A percentile compares a stretch with the other conserved stretches of the same genome.
These are phyloP conservation scores for Sphagnum fallax DNA, from an alignment of 228 moss, liverwort and hornwort genomes.

Conservation along the genomic window DNA sequence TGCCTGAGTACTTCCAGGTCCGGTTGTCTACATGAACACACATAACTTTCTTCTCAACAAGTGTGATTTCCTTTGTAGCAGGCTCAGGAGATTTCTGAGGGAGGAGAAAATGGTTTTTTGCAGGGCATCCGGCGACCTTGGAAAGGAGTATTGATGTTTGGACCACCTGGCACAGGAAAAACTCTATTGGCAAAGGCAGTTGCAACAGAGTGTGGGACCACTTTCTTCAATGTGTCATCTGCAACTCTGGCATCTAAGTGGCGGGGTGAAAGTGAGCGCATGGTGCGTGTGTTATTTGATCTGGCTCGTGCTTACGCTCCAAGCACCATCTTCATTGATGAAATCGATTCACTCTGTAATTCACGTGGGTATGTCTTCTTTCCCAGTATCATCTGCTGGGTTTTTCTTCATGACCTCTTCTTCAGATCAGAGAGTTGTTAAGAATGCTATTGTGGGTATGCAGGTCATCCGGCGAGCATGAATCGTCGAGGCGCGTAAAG, in stretches of 20 bases:
- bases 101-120: not conserved
- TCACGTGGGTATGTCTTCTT: slow-evolving; percentile 73
- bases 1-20: slow-evolving; percentile 99
- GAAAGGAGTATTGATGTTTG: slow-evolving; percentile 99
- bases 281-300: slow-evolving; percentile 99
- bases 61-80: not conserved
- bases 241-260: slow-evolving; percentile 97
- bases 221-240: slow-evolving; percentile 97
- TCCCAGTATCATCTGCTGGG: not conserved
- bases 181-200: slow-evolving; percentile 95
- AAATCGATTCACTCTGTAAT: slow-evolving; percentile 99
- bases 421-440: not conserved
- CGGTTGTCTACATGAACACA: not conserved
- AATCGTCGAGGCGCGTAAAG: slow-evolving; percentile 97
- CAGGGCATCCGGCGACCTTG: slow-evolving; percentile 99
- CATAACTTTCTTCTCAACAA: not conserved
- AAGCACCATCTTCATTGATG: slow-evolving; percentile 99
- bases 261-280: slow-evolving; percentile 99
- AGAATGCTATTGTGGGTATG: not conserved
- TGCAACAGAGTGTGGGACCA: slow-evolving; percentile 98
- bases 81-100: no score
- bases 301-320: slow-evolving; percentile 97
- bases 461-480: slow-evolving; percentile 93
- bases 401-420: not conserved
- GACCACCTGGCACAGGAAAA: slow-evolving; percentile 99